Conservation (phyloP, 352 stramenopile genomes). For the Globisporangium emineosum region DNA sequence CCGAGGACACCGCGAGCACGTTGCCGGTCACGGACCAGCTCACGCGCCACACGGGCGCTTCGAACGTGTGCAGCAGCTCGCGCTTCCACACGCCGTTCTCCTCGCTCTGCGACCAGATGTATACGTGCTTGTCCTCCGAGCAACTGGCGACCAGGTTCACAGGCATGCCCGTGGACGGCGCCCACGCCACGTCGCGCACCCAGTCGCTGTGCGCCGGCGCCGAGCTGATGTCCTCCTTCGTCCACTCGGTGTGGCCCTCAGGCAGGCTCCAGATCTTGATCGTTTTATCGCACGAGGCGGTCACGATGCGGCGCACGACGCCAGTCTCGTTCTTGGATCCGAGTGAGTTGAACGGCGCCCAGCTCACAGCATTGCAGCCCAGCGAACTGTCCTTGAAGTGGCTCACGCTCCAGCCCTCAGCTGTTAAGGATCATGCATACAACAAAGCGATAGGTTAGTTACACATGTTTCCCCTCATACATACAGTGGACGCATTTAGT, state of each 20-base stretch:
- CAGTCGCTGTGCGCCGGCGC: constrained; percentile 91
- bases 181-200: constrained; percentile 98
- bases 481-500: neutral
- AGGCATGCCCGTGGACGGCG: constrained; percentile 91
- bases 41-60: constrained; percentile 97
- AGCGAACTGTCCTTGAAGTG: constrained; percentile 94
- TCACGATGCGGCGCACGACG: constrained; percentile 86
- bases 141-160: constrained; percentile 93
- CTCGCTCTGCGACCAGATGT: constrained; percentile 94
- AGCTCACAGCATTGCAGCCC: constrained; percentile 97
- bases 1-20: constrained; percentile 96
- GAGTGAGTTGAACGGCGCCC: constrained; percentile 89
- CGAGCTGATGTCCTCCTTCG: constrained; percentile 72
- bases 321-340: constrained; percentile 42
- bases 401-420: constrained; percentile 88
- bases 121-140: constrained; percentile 89
- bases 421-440: constrained; percentile 27
- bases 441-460: neutral
- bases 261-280: constrained; percentile 94
- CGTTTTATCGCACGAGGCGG: constrained; percentile 96
- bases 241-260: constrained; percentile 76
- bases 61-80: constrained; percentile 92
- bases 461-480: too few species aligned
- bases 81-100: constrained; percentile 86
- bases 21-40: constrained; percentile 98